Base-by-base conservation (phyloP, 2,329 filamentous ascomycete genomes). In the Paradendryphiella salina region DNA sequence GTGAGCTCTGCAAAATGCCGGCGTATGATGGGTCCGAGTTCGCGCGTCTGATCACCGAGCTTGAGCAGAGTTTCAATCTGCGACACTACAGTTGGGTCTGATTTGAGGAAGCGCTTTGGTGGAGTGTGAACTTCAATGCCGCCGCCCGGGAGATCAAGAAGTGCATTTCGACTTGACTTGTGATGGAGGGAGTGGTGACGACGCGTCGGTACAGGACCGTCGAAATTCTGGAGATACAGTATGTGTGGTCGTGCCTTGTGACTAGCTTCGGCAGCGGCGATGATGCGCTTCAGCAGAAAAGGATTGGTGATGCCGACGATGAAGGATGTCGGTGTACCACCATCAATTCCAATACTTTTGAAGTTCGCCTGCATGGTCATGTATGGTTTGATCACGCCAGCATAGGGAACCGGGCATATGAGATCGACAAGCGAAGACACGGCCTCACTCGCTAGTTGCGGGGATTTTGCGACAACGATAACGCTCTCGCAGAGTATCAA, bases 361-460 rank as follows among this genome's bases (percentile, higher is more conserved):
- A 75, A 75, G 21, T 75, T 73, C 9, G 73, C 71, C 57, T 76
- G 74, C 74, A 76, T 76, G 29, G 73, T 75, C 62, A 75, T 66
- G 54, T 76, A 76, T 9, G 73, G 73, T 46, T 71, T 71, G 23
- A 71, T 59, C 2, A 71, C 64, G 10, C 73, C 74, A 31, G 73
- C 73, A 41, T 73, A 76, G 1, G 74, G 74, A 9, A 76, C 63
- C 9, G 74, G 74, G 18, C 67, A 67, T 38, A 75, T 66, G 11
- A 76, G 62, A 44, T 76, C 74, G 10, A 74, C 55, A 21, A 75
- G 59, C 13, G 69, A 72, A 29, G 73, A 74, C 8, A 76, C 66
- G 23, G 71, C 66, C 52, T 76, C 73, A 49, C 70, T 74, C 36
- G 72, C 73, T 3, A 73, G 50, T 42, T 75, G 73, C 3, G 74